Percentiles rank a stretch among this genome's conserved stretches.
phyloP scores from a whole-genome alignment of 225 moss, liverwort and hornwort species.

The Marchantia paleacea region DNA sequence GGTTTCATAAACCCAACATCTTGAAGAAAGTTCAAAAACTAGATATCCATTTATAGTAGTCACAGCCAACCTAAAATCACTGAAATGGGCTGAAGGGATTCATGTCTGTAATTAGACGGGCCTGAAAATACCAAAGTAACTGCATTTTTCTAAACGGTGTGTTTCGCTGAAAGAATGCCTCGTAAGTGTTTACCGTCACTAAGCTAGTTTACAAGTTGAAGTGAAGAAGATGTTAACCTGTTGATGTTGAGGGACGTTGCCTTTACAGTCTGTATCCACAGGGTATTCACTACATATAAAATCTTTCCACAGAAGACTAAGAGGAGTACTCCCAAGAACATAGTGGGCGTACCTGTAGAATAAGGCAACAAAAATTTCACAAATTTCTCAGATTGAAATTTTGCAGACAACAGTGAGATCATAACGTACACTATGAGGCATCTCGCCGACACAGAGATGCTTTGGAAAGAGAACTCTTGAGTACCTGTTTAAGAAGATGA shows the following conservation, averaged over 20 bases:
- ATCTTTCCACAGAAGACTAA: slow-evolving; percentile 94
- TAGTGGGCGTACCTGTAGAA: slow-evolving; percentile 89
- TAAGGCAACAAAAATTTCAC: background rate
- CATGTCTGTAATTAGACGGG: background rate
- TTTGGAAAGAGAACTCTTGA: background rate
- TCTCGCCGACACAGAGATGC: background rate
- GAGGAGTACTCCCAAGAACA: slow-evolving; percentile 81
- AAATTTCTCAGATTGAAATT: background rate
- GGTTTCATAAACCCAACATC: background rate
- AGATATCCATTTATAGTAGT: background rate
- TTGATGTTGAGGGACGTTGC: slow-evolving; percentile 75
- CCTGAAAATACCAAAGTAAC: background rate
- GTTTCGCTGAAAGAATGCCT: too few species aligned
- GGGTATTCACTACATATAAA: slow-evolving; percentile 78
- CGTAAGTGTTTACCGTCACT: background rate
- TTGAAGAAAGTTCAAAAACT: background rate
- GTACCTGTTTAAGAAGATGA: slow-evolving; percentile 85
- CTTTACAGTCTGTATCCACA: slow-evolving; percentile 87
- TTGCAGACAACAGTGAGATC: too few species aligned
- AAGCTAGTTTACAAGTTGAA: background rate
- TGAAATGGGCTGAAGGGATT: background rate
- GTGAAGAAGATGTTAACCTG: slow-evolving; percentile 52
- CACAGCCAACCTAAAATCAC: background rate
- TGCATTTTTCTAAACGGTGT: background rate
- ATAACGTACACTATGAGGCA: too few species aligned